Percentiles rank a stretch among this genome's conserved stretches.
Evolutionary conservation across 2,329 filamentous ascomycete genomes (phyloP).

Genomic region (Madurella mycetomatis): DNA sequence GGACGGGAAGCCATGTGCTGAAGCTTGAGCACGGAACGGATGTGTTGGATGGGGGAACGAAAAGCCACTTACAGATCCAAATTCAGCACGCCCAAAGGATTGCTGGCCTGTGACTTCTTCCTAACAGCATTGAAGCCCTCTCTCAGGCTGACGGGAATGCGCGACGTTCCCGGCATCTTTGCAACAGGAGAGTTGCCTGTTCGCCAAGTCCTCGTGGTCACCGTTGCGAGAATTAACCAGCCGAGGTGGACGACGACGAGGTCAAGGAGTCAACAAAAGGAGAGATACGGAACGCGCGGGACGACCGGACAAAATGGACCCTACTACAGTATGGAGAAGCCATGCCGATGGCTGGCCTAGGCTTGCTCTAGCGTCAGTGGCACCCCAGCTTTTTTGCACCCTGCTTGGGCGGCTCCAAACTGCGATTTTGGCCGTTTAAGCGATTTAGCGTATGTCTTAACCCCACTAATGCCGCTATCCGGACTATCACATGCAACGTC

Average conservation of each 20-base stretch:
- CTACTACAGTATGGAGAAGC: background rate
- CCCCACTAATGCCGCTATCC: slow-evolving; percentile 18
- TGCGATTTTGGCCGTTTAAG: background rate
- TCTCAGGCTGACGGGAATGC: slow-evolving; percentile 66
- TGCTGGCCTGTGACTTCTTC: slow-evolving; percentile 49
- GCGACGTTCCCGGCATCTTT: slow-evolving; percentile 60
- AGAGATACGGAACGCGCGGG: slow-evolving; percentile 1
- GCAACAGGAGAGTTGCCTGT: background rate
- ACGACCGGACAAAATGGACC: background rate
- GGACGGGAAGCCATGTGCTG: background rate
- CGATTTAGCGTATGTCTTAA: background rate
- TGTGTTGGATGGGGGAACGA: background rate
- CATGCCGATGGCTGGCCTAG: background rate
- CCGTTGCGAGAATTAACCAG: background rate
- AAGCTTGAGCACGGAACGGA: background rate
- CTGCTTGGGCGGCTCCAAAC: slow-evolving; percentile 13
- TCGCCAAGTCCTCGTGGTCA: background rate
- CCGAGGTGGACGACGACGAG: background rate
- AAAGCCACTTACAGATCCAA: slow-evolving; percentile 59
- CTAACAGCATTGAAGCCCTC: slow-evolving; percentile 57
- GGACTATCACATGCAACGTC: slow-evolving; percentile 24
- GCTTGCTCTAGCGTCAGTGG: background rate
- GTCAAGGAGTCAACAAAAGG: background rate
- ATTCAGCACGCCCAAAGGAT: slow-evolving; percentile 58
- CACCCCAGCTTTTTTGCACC: slow-evolving; percentile 8